Evolutionary conservation across 2,329 filamentous ascomycete genomes (phyloP).

Genomic region (Colletotrichum trifolii): DNA sequence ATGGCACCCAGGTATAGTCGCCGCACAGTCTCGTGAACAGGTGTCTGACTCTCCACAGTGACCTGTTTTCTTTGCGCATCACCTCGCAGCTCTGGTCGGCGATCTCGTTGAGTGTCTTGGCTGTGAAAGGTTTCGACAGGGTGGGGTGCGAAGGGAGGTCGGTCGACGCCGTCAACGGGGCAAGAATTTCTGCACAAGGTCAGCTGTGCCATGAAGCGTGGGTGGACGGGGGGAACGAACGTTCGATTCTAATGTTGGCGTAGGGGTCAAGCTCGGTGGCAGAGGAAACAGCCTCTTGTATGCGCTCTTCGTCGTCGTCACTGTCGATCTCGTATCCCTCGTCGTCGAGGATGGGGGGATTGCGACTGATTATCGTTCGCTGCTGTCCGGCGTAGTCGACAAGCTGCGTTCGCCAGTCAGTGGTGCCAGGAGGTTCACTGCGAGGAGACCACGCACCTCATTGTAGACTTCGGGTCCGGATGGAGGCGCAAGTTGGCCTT

Average conservation of each 20-base stretch:
- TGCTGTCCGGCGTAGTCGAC: conserved; percentile 80
- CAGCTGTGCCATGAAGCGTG: conserved; percentile 40
- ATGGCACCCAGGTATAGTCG: conserved; percentile 76
- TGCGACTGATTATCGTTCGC: conserved; percentile 78
- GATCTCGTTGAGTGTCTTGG: conserved; percentile 77
- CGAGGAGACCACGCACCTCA: conserved; percentile 63
- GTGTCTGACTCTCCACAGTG: conserved; percentile 79
- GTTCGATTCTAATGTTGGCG: conserved; percentile 75
- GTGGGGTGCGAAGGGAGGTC: conserved; percentile 81
- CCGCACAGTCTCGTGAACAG: conserved; percentile 79
- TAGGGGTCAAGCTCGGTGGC: conserved; percentile 82
- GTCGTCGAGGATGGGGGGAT: conserved; percentile 78
- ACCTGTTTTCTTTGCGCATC: conserved; percentile 79
- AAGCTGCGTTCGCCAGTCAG: conserved; percentile 56
- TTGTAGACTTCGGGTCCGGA: conserved; percentile 76
- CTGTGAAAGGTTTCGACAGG: conserved; percentile 79
- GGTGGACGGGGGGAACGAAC: conserved; percentile 57
- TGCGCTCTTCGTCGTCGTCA: conserved; percentile 74
- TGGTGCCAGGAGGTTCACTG: not conserved
- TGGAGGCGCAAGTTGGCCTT: conserved; percentile 75
- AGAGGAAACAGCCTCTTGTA: conserved; percentile 68
- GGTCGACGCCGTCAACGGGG: conserved; percentile 78
- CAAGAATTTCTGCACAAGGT: conserved; percentile 70
- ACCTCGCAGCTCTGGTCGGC: conserved; percentile 75
- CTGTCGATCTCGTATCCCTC: conserved; percentile 82